Conservation (phyloP, 345 rosid genomes). For the Corymbia maculata region DNA sequence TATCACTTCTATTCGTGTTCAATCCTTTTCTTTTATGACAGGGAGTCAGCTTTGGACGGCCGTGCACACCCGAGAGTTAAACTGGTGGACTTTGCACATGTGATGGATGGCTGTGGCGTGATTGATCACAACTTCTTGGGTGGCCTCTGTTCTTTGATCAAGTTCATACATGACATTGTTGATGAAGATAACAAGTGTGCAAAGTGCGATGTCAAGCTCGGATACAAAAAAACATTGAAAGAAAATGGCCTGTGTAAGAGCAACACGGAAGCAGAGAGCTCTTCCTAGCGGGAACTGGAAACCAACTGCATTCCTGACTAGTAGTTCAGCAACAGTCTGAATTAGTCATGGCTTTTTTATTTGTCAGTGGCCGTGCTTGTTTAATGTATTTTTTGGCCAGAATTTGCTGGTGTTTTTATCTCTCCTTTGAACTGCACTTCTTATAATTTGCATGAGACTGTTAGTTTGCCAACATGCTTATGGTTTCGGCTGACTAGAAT, state of each 20-base stretch:
- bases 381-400: background rate
- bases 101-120: conserved; percentile 65
- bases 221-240: background rate
- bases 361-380: background rate
- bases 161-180: conserved; percentile 60
- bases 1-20: conserved; percentile 90
- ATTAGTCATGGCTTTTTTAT: background rate
- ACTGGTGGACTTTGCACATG: conserved; percentile 96
- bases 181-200: background rate
- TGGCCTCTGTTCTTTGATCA: conserved; percentile 84
- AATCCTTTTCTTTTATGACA: conserved; percentile 60
- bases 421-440: background rate
- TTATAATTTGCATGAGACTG: background rate
- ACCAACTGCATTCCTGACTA: background rate
- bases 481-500: background rate
- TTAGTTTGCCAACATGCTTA: background rate
- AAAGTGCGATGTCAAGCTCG: background rate
- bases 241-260: background rate
- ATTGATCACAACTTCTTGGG: conserved; percentile 97
- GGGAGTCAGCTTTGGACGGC: conserved; percentile 32
- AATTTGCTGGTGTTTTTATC: background rate
- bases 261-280: background rate
- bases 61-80: conserved; percentile 34
- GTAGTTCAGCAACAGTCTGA: background rate
- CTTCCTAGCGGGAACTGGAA: background rate